Base-by-base conservation (phyloP, 1,139 yeast species). In the Geotrichum bryndzae region DNA sequence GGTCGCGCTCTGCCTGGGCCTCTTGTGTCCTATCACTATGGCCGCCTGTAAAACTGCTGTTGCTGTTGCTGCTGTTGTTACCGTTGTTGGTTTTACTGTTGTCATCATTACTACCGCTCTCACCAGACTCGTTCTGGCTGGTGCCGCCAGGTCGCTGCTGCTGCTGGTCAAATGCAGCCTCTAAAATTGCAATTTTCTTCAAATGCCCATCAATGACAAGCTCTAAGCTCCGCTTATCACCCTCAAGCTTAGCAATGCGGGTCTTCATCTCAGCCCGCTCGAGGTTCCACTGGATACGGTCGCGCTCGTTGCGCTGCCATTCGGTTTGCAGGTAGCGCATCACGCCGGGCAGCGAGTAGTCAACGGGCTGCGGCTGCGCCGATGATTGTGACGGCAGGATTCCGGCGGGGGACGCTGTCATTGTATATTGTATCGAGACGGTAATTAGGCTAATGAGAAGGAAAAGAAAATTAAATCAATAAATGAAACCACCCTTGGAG, bases 241-340 rank as follows among this genome's bases (percentile, higher is more conserved):
- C 76, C 64, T 78, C 80, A 23, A 78, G 67, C 29, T 71, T 70
- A 22, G 78, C 76, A 50, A 78, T 76, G 38, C 79, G 74, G 50
- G 77, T 71, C 72, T 77, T 79, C 84, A 82, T 80, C 66, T 82
- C 84, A 8, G 84, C 81, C 54, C 80, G 73, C 67, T 81, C 84
- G 58, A 82, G 72, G 63, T 80, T 84, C 85, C 86, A 83, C 57
- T 80, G 80, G 57, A 83, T 80, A 56, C 85, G 75, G 64, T 82
- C 84, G 58, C 84, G 78, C 68, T 83, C 86, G 68, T 80, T 81
- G 56, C 79, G 77, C 63, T 83, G 82, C 79, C 83, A 82, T 68
- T 83, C 86, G 52, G 80, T 76, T 68, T 83, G 86, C 66, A 83
- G 74, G 66, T 81, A 83, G 66, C 82, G 81, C 81, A 84, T 82